Conservation (phyloP, 495 filamentous ascomycete genomes). For the Chaetomium cochliodes region DNA sequence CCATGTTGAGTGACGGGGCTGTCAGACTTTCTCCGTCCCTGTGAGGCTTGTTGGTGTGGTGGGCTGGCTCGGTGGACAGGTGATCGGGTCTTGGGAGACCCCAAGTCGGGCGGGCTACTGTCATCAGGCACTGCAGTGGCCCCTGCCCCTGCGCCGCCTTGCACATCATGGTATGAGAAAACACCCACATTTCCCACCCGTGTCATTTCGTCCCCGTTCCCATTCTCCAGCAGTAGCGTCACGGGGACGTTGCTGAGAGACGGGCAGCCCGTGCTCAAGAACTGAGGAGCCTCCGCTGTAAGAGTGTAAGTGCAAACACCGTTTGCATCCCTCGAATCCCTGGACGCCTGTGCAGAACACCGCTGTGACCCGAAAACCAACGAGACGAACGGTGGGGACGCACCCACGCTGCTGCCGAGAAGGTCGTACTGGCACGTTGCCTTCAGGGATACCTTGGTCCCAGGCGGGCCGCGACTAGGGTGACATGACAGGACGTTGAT, state of each 20-base stretch:
- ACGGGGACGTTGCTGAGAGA: conserved; percentile 68
- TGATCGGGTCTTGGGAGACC: conserved; percentile 48
- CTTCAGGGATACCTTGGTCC: conserved; percentile 68
- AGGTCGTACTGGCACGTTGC: conserved; percentile 71
- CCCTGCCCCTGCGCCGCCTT: conserved; percentile 37
- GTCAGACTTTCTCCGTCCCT: conserved; percentile 31
- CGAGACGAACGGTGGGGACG: conserved; percentile 56
- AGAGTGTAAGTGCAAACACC: conserved; percentile 67
- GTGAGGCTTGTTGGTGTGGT: conserved; percentile 38
- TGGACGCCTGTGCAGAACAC: conserved; percentile 61
- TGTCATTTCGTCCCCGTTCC: conserved; percentile 59
- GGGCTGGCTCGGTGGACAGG: conserved; percentile 44
- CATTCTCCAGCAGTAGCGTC: conserved; percentile 66
- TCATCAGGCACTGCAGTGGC: conserved; percentile 35
- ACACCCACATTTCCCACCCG: conserved; percentile 64
- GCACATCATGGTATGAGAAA: conserved; percentile 64
- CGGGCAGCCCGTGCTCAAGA: conserved; percentile 62
- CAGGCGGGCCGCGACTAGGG: conserved; percentile 64
- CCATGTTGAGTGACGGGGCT: conserved; percentile 34
- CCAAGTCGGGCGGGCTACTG: conserved; percentile 45
- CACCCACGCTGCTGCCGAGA: conserved; percentile 47
- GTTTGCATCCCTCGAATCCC: conserved; percentile 57
- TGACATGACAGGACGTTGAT: conserved; percentile 65
- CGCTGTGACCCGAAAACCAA: conserved; percentile 74
- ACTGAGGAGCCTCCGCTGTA: conserved; percentile 68